A percentile compares a stretch with the other conserved stretches of the same genome.
phyloP scores from a whole-genome alignment of 257 asterid genomes.

The Rubia yunnanensis region DNA sequence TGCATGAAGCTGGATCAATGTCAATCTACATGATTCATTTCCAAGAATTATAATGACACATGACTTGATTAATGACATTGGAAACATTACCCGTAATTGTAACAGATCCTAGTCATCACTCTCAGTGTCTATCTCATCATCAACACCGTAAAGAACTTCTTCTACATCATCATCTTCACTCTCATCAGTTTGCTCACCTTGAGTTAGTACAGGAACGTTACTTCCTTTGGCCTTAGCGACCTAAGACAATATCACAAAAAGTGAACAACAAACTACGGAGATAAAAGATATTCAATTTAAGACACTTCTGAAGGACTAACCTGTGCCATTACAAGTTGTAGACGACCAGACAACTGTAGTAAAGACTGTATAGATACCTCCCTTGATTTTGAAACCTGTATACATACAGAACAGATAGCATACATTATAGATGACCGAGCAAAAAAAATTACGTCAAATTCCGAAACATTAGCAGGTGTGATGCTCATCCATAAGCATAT shows the following conservation, averaged over 20 bases:
- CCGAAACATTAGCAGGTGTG: not conserved
- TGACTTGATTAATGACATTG: slow-evolving; percentile 1
- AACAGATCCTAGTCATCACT: slow-evolving; percentile 36
- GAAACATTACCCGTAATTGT: slow-evolving; percentile 4
- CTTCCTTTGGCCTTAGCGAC: slow-evolving; percentile 43
- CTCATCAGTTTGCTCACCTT: slow-evolving; percentile 35
- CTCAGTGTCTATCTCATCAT: slow-evolving; percentile 50
- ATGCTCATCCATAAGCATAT: not conserved
- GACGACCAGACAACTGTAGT: slow-evolving; percentile 78
- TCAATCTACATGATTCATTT: not conserved
- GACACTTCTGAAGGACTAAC: slow-evolving; percentile 22
- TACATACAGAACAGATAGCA: slow-evolving; percentile 2
- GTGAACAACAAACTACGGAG: not conserved
- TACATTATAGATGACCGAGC: not conserved
- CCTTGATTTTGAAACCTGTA: slow-evolving; percentile 60
- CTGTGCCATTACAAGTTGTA: slow-evolving; percentile 89
- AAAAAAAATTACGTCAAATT: not conserved
- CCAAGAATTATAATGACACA: not conserved
- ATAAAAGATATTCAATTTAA: not conserved
- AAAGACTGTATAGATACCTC: slow-evolving; percentile 41
- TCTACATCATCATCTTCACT: slow-evolving; percentile 78
- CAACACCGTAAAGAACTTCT: slow-evolving; percentile 59
- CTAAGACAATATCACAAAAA: slow-evolving; percentile 24
- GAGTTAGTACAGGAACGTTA: slow-evolving; percentile 18
- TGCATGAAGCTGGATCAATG: not conserved